phyloP scores from a whole-genome alignment of 2,329 filamentous ascomycete genomes.

The Neopestalotiopsis sp. region DNA sequence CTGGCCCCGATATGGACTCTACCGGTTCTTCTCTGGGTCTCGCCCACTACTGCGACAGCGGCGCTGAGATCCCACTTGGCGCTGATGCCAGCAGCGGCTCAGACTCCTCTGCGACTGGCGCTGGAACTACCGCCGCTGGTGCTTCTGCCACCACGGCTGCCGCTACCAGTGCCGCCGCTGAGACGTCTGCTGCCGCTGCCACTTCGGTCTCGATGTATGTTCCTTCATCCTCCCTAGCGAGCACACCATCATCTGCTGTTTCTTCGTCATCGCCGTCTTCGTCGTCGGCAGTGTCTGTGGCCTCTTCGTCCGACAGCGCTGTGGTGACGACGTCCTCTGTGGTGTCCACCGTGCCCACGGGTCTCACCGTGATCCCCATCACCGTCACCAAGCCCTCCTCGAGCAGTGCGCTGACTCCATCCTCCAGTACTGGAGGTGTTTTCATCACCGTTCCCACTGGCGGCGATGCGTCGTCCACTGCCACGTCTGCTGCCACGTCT shows the following conservation, averaged over 20 bases:
- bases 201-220: conserved; percentile 27
- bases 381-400: conserved; percentile 18
- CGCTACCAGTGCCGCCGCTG: not conserved
- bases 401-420: conserved; percentile 13
- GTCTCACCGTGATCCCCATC: conserved; percentile 29
- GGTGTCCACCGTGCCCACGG: conserved; percentile 11
- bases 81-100: conserved; percentile 36
- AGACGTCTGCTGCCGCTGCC: not conserved
- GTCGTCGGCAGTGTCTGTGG: not conserved
- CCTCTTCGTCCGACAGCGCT: not conserved
- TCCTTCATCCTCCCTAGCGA: conserved; percentile 19
- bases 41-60: conserved; percentile 29
- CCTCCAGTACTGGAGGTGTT: conserved; percentile 46
- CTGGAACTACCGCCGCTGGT: conserved; percentile 21
- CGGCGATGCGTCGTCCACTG: conserved; percentile 23
- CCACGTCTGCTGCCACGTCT: not conserved
- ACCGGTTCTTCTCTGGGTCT: conserved; percentile 40
- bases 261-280: not conserved
- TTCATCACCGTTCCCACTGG: conserved; percentile 42
- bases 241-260: not conserved
- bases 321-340: conserved; percentile 12
- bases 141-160: conserved; percentile 1
- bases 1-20: conserved; percentile 60
- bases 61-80: conserved; percentile 33
- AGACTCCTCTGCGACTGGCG: conserved; percentile 30